Evolutionary conservation across 805 yeast species (phyloP), one percentile per base, ranked within the genome.

Genomic region (Yarrowia hollandica): DNA sequence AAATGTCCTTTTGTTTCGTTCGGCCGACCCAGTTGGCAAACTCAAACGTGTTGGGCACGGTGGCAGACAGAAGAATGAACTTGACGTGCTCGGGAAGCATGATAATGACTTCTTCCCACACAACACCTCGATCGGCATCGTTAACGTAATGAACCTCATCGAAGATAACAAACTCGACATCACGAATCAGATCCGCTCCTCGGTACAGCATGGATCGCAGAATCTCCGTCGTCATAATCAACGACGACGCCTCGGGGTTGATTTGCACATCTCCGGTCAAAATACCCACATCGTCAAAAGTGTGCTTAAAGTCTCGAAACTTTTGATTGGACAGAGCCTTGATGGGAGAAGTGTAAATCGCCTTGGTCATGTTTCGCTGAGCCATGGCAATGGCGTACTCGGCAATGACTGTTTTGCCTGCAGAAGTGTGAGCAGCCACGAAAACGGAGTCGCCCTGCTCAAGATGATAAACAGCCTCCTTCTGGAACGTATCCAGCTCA

Each of bases 11-110:
- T 66, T 89, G 91, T 69, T 94, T 94, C 0, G 99, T 94, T 71
- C 99, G 80, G 4, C 99, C 98, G 15, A 94, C 92, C 99, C 99
- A 94, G 64, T 86, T 88, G 10, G 99, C 99, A 78, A 94, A 94
- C 69, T 94, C 99, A 69, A 81, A 87, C 0, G 99, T 92, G 70
- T 94, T 94, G n/a, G 99, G 99, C 6, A 94, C 98, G 0, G 99
- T 94, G 5, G 99, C 99, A 9, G 97, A 89, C 37, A 94, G 77
- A 38, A 94, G 75, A 63, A 94, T 90, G 67, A 88, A 87, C 68
- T 92, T 92, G 61, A 94, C 94, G 69, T 94, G 97, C 63, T 91
- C 97, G 0, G 99, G 99, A 31, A 94, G 77, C 96, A 94, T 90
- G 65, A 94, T 94, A 62, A 94, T 94, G 19, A 94, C 97, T 73